phyloP scores from a whole-genome alignment of 2,329 filamentous ascomycete genomes.

The Aphanoascus verrucosus region DNA sequence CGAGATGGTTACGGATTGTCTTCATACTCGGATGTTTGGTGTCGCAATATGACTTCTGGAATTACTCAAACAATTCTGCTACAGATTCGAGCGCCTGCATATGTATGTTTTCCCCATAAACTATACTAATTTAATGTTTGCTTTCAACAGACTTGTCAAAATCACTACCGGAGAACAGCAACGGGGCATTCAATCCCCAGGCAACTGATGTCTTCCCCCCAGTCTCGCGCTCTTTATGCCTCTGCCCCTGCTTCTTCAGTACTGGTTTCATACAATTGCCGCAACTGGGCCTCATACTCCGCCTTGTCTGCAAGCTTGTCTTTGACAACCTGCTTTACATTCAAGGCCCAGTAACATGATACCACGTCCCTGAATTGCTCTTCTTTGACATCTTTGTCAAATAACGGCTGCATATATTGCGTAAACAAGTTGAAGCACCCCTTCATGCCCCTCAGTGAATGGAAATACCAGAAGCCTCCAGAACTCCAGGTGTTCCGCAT shows the following conservation, averaged over 20 bases:
- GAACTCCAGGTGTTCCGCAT: conserved; percentile 17
- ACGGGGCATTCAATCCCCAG: too few species aligned
- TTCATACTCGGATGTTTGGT: background rate
- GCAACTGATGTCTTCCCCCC: too few species aligned
- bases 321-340: background rate
- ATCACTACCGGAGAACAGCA: too few species aligned
- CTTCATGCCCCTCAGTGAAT: background rate
- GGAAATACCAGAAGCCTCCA: conserved; percentile 20
- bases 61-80: too few species aligned
- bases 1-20: background rate
- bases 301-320: background rate
- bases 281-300: background rate
- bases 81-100: too few species aligned
- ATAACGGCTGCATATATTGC: background rate
- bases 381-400: background rate
- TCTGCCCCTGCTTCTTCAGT: too few species aligned
- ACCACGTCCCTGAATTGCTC: background rate
- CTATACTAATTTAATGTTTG: too few species aligned
- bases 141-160: too few species aligned
- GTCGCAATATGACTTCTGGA: background rate
- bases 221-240: too few species aligned
- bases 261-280: background rate
- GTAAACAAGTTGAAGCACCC: conserved; percentile 2
- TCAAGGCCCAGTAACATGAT: background rate
- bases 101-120: too few species aligned